Conservation (phyloP, 2,329 filamentous ascomycete species). For the Mariannaea sp. region DNA sequence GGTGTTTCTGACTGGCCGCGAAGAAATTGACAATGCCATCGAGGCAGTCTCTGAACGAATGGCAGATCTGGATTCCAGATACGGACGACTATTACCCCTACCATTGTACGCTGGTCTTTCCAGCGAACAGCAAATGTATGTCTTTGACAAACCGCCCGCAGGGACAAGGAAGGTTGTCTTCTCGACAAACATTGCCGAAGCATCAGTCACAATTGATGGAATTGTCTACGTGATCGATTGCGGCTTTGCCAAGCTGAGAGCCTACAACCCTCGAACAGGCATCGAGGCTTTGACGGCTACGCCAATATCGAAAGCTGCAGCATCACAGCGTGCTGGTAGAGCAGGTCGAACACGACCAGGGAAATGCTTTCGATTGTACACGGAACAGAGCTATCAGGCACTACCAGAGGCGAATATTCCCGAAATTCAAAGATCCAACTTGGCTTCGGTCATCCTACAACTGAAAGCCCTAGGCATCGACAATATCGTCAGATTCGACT, state of each 20-base stretch:
- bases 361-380: constrained; percentile 94
- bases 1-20: constrained; percentile 88
- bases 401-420: constrained; percentile 78
- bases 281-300: constrained; percentile 87
- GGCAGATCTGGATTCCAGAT: constrained; percentile 55
- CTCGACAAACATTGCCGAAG: constrained; percentile 95
- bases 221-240: constrained; percentile 90
- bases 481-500: constrained; percentile 90
- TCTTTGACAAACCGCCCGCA: constrained; percentile 83
- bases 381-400: constrained; percentile 69
- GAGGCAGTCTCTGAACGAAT: constrained; percentile 77
- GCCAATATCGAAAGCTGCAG: constrained; percentile 86
- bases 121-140: constrained; percentile 91
- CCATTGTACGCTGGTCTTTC: constrained; percentile 89
- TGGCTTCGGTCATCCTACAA: constrained; percentile 86
- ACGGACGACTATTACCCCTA: constrained; percentile 49
- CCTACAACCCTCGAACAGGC: constrained; percentile 81
- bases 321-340: constrained; percentile 87
- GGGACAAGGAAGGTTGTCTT: constrained; percentile 90
- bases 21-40: constrained; percentile 87
- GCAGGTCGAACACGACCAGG: constrained; percentile 88
- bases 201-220: constrained; percentile 90
- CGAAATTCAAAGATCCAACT: constrained; percentile 89
- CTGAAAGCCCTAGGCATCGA: constrained; percentile 95
- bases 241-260: constrained; percentile 87